phyloP scores from a whole-genome alignment of 2,329 filamentous ascomycete species.

The Sporothrix brunneoviolacea region DNA sequence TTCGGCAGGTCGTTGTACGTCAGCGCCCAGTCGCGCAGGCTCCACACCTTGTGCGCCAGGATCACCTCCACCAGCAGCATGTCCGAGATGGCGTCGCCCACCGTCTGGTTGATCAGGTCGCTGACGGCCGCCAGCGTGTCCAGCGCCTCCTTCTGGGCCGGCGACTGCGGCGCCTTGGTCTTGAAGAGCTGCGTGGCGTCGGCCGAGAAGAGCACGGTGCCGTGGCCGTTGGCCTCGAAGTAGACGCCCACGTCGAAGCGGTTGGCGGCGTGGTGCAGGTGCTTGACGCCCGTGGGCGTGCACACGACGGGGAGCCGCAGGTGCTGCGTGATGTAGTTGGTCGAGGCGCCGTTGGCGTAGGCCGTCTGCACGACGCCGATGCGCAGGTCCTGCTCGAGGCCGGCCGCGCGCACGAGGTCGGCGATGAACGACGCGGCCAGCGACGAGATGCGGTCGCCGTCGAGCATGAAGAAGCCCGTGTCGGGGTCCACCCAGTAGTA shows the following conservation, averaged over 20 bases:
- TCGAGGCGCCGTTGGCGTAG: conserved; percentile 94
- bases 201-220: conserved; percentile 88
- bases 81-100: conserved; percentile 92
- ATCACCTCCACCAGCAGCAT: conserved; percentile 95
- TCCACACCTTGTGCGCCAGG: conserved; percentile 90
- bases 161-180: conserved; percentile 76
- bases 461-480: conserved; percentile 81
- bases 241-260: conserved; percentile 96
- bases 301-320: conserved; percentile 85
- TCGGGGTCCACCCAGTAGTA: conserved; percentile 88
- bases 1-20: conserved; percentile 95
- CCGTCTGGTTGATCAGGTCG: conserved; percentile 95
- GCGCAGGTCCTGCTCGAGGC: conserved; percentile 71
- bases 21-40: conserved; percentile 79
- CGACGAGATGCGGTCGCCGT: conserved; percentile 94
- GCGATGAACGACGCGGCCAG: conserved; percentile 92
- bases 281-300: conserved; percentile 94
- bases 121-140: conserved; percentile 76
- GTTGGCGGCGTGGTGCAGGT: conserved; percentile 92
- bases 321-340: conserved; percentile 82
- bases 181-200: conserved; percentile 73
- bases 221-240: conserved; percentile 97
- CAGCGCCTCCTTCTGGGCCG: conserved; percentile 83
- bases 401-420: conserved; percentile 74
- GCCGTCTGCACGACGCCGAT: conserved; percentile 96